Evolutionary conservation across 768 basidiomycete genomes (phyloP).

Genomic region (Chalciporus chontae): DNA sequence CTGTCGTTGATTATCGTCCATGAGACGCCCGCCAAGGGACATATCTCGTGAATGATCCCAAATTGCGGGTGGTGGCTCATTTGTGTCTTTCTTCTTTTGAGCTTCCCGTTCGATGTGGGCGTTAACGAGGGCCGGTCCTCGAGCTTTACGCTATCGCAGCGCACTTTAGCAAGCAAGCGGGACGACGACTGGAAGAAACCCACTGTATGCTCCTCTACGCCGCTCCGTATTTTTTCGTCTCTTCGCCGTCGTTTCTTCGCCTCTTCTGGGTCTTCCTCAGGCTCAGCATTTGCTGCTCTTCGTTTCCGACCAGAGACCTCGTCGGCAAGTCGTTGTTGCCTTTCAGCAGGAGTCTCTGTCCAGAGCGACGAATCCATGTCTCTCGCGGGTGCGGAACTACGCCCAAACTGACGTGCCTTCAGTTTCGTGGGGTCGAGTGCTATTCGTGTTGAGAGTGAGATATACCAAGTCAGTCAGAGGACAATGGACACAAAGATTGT

Average conservation of each 20-base stretch:
- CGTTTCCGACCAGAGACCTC: conserved; percentile 92
- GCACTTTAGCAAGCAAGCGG: background rate
- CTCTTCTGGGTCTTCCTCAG: conserved; percentile 33
- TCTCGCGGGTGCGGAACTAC: conserved; percentile 40
- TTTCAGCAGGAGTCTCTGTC: conserved; percentile 96
- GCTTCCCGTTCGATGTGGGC: conserved; percentile 41
- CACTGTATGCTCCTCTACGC: conserved; percentile 80
- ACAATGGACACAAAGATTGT: background rate
- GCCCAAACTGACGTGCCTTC: conserved; percentile 77
- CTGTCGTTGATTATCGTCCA: conserved; percentile 83
- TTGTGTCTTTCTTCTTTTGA: conserved; percentile 38
- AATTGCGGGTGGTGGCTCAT: conserved; percentile 60
- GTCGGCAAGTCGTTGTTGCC: conserved; percentile 87
- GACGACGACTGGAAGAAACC: conserved; percentile 21
- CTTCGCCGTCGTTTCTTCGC: conserved; percentile 54
- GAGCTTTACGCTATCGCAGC: conserved; percentile 39
- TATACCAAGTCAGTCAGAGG: background rate
- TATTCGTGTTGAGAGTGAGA: conserved; percentile 25
- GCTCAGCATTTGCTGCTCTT: conserved; percentile 54
- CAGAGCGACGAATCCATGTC: conserved; percentile 67
- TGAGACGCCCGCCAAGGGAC: conserved; percentile 78
- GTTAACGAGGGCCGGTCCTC: conserved; percentile 53
- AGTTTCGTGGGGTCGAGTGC: conserved; percentile 87
- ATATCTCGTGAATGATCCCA: conserved; percentile 96
- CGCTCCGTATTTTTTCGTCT: conserved; percentile 66